These are phyloP conservation scores for Puccinia novopanici DNA, from an alignment of 1,284 basidiomycete species.

Conservation along the genomic window DNA sequence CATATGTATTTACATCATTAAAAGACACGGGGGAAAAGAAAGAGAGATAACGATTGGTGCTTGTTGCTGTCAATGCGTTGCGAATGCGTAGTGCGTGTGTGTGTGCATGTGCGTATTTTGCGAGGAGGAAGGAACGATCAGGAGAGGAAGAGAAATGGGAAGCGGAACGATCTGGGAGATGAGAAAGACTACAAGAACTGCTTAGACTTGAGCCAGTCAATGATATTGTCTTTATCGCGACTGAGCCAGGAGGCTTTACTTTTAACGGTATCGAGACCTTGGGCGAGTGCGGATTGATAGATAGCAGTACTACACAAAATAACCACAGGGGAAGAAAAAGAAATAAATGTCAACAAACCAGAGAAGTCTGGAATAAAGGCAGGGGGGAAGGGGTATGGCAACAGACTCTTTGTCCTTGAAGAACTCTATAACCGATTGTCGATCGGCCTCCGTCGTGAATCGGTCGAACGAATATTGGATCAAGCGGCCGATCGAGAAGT, in stretches of 20 bases:
- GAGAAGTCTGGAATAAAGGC: background rate
- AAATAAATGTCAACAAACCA: background rate
- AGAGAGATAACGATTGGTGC: too few species aligned
- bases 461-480: slow-evolving; percentile 65
- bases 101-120: background rate
- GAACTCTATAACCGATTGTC: slow-evolving; percentile 68
- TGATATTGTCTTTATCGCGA: slow-evolving; percentile 66
- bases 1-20: too few species aligned
- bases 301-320: slow-evolving; percentile 55
- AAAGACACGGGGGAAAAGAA: too few species aligned
- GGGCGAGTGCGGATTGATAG: slow-evolving; percentile 67
- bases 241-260: slow-evolving; percentile 67
- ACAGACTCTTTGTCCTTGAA: slow-evolving; percentile 61
- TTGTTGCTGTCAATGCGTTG: too few species aligned
- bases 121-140: background rate
- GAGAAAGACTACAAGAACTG: slow-evolving; percentile 13
- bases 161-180: too few species aligned
- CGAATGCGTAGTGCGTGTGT: background rate
- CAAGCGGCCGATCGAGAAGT: slow-evolving; percentile 57
- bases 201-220: slow-evolving; percentile 66
- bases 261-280: slow-evolving; percentile 69
- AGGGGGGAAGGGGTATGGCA: background rate
- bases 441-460: slow-evolving; percentile 72
- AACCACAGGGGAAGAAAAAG: background rate
- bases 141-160: background rate